A percentile compares a stretch with the other conserved stretches of the same genome.
Evolutionary conservation across 1,284 basidiomycete genomes (phyloP).

Genomic region (Tilletia walkeri): DNA sequence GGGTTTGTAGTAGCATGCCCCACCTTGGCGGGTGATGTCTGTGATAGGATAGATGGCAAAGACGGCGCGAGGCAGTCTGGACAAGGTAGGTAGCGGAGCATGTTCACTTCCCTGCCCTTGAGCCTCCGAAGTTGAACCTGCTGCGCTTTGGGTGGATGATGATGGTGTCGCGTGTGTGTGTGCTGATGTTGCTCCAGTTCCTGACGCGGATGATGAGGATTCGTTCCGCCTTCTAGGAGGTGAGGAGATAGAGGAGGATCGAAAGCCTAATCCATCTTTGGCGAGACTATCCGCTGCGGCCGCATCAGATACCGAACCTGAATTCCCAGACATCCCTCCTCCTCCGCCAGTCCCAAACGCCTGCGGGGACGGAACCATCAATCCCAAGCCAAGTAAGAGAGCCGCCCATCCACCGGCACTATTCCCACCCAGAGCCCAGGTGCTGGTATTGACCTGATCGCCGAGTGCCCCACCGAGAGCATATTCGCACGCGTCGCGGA

Average conservation of each 20-base stretch:
- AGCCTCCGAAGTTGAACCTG: too few relatives aligned
- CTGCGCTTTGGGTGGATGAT: too few relatives aligned
- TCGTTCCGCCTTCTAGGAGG: too few relatives aligned
- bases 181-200: too few relatives aligned
- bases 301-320: too few relatives aligned
- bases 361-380: constrained; percentile 21
- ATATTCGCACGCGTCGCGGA: constrained; percentile 33
- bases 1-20: constrained; percentile 34
- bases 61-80: constrained; percentile 27
- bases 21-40: constrained; percentile 26
- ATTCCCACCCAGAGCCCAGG: constrained; percentile 35
- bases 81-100: constrained; percentile 20
- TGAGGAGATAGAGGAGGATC: too few relatives aligned
- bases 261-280: too few relatives aligned
- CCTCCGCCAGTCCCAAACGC: neutral
- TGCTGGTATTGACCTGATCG: constrained; percentile 20
- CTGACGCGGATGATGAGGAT: too few relatives aligned
- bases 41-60: constrained; percentile 42
- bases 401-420: constrained; percentile 42
- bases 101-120: too few relatives aligned
- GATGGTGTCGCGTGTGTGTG: too few relatives aligned
- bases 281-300: too few relatives aligned
- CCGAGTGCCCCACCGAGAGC: constrained; percentile 25
- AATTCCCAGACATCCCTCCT: too few relatives aligned
- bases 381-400: constrained; percentile 33